Evolutionary conservation across 352 stramenopile species (phyloP).

Genomic region (Phytophthora podocarpi): DNA sequence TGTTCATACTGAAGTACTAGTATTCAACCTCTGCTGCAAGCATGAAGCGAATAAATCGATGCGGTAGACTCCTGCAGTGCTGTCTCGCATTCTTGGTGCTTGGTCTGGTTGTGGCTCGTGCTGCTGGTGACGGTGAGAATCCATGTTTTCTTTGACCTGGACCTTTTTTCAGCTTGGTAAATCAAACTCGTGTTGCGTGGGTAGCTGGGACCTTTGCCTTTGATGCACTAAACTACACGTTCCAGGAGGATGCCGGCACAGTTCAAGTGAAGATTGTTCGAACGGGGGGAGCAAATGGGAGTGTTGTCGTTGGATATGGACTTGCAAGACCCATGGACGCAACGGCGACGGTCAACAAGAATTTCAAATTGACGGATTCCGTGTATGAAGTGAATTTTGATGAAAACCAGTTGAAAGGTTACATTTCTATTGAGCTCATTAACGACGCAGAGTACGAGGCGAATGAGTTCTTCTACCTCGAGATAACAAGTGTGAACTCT

Average conservation of each 20-base stretch:
- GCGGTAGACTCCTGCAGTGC: background rate
- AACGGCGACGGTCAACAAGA: conserved; percentile 67
- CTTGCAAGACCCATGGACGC: conserved; percentile 48
- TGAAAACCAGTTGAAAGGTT: conserved; percentile 50
- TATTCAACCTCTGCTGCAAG: no score
- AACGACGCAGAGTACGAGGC: conserved; percentile 66
- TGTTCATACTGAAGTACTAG: no score
- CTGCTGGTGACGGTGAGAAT: conserved; percentile 45
- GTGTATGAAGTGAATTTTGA: conserved; percentile 52
- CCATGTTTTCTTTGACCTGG: background rate
- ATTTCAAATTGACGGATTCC: conserved; percentile 51
- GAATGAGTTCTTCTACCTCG: conserved; percentile 71
- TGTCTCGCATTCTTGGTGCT: conserved; percentile 1
- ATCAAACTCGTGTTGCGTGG: no score
- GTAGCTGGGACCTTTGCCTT: conserved; percentile 67
- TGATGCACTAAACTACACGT: conserved; percentile 53
- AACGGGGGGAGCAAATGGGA: conserved; percentile 43
- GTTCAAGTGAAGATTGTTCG: conserved; percentile 60
- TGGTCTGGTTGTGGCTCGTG: conserved; percentile 34
- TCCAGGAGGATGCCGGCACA: conserved; percentile 47
- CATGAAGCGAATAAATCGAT: background rate
- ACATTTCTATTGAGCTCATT: conserved; percentile 56
- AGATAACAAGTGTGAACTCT: conserved; percentile 44
- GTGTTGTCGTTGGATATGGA: conserved; percentile 49
- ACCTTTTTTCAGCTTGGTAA: no score